Evolutionary conservation across 805 yeast species (phyloP).

Genomic region (Yarrowia deformans): DNA sequence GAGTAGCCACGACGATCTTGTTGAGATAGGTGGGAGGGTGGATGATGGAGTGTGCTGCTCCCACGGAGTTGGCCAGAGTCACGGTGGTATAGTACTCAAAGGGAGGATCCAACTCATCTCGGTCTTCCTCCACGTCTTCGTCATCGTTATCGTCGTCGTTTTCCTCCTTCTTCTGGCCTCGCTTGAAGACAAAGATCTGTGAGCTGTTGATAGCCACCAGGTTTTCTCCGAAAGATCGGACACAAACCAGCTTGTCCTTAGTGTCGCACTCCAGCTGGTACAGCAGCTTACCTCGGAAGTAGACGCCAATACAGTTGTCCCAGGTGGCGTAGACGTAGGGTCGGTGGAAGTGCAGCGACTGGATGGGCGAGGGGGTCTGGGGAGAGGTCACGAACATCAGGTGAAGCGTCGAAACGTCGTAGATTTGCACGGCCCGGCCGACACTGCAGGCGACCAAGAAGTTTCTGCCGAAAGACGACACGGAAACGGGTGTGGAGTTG

Average conservation of each 20-base stretch:
- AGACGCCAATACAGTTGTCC: constrained; percentile 71
- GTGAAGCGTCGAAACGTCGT: constrained; percentile 84
- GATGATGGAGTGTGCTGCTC: constrained; percentile 68
- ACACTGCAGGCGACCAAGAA: constrained; percentile 89
- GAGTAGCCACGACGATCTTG: constrained; percentile 85
- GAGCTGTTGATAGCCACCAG: constrained; percentile 57
- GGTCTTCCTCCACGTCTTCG: constrained; percentile 3
- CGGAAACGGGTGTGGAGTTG: constrained; percentile 81
- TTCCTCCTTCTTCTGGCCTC: constrained; percentile 53
- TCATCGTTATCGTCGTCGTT: constrained; percentile 19
- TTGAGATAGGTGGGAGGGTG: constrained; percentile 94
- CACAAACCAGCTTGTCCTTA: constrained; percentile 37
- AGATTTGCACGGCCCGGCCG: constrained; percentile 88
- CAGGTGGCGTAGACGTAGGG: constrained; percentile 84
- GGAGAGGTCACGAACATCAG: constrained; percentile 83
- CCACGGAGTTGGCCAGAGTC: constrained; percentile 65
- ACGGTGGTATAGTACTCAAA: constrained; percentile 73
- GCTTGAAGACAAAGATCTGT: constrained; percentile 61
- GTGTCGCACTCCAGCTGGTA: constrained; percentile 51
- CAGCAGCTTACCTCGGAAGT: constrained; percentile 78
- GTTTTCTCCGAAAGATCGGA: constrained; percentile 41
- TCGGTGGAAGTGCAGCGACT: constrained; percentile 76
- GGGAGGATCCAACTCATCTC: constrained; percentile 28
- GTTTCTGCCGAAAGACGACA: constrained; percentile 86
- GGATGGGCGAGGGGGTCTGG: constrained; percentile 74